Percentiles rank a stretch among this genome's conserved stretches.
Evolutionary conservation across 768 basidiomycete species (phyloP).

Genomic region (Pleurotus eryngii): DNA sequence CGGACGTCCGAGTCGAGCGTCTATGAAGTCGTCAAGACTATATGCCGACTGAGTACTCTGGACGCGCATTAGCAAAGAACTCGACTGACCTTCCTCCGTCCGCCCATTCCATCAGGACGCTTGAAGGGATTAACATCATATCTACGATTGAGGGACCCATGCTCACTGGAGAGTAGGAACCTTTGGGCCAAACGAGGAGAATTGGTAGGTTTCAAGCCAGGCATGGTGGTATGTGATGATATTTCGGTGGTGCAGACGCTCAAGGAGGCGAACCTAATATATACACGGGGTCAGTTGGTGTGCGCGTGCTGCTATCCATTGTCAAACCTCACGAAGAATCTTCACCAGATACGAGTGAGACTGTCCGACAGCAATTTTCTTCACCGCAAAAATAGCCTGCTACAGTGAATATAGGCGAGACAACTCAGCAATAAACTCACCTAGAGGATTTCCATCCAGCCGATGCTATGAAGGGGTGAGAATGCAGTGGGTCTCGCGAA

Average conservation of each 20-base stretch:
- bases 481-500: conserved; percentile 7
- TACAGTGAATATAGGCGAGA: not conserved
- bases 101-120: conserved; percentile 91
- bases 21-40: conserved; percentile 83
- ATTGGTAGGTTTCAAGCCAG: conserved; percentile 85
- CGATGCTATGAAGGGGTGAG: conserved; percentile 53
- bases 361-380: conserved; percentile 94
- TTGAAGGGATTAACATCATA: conserved; percentile 21
- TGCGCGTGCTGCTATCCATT: not conserved
- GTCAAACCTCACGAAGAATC: conserved; percentile 68
- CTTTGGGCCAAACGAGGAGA: conserved; percentile 85
- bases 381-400: conserved; percentile 88
- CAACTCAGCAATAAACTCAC: conserved; percentile 26
- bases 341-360: conserved; percentile 83
- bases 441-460: conserved; percentile 82
- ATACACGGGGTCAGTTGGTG: not conserved
- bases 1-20: conserved; percentile 67
- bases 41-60: not conserved
- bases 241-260: conserved; percentile 85
- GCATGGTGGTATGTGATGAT: conserved; percentile 96
- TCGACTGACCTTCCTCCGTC: conserved; percentile 67
- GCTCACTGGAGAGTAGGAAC: conserved; percentile 77
- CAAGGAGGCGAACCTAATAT: conserved; percentile 75
- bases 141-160: not conserved
- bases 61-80: too few relatives aligned